These are phyloP conservation scores for Stephania cephalantha DNA, from an alignment of 164 flowering plant genomes.

Conservation along the genomic window DNA sequence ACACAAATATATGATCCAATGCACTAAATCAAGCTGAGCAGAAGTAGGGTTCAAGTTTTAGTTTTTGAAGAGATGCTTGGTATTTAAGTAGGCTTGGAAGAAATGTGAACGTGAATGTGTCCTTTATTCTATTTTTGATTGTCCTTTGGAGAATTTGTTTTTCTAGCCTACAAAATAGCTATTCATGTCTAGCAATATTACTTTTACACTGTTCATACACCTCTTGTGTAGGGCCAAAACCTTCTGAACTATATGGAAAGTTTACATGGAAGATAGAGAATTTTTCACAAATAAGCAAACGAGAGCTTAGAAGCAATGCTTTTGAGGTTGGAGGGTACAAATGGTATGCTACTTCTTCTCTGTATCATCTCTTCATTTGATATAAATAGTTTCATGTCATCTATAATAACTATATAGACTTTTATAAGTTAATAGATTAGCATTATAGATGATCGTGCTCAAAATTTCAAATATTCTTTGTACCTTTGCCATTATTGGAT, in stretches of 20 bases:
- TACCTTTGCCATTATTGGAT: not conserved
- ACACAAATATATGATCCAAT: too few relatives aligned
- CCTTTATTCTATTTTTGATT: not conserved
- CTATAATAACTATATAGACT: not conserved
- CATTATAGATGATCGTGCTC: not conserved
- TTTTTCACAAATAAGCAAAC: constrained; percentile 67
- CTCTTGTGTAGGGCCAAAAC: constrained; percentile 52
- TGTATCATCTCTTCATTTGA: not conserved
- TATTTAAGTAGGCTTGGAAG: not conserved
- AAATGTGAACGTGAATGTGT: not conserved
- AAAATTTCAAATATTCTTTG: not conserved
- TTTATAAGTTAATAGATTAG: not conserved
- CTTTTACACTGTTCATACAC: not conserved
- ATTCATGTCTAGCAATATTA: not conserved
- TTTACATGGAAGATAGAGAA: constrained; percentile 87
- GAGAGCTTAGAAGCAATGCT: constrained; percentile 75
- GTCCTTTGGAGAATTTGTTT: not conserved
- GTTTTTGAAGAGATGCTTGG: not conserved
- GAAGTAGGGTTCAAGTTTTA: not conserved
- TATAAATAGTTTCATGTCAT: not conserved
- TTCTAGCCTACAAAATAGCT: not conserved
- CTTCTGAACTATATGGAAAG: constrained; percentile 69
- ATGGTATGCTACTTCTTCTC: constrained; percentile 44
- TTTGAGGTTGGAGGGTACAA: constrained; percentile 89
- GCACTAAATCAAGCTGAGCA: too few relatives aligned